These are phyloP conservation scores for Cutaneotrichosporon mucoides DNA, from an alignment of 1,284 basidiomycete genomes.

Conservation along the genomic window DNA sequence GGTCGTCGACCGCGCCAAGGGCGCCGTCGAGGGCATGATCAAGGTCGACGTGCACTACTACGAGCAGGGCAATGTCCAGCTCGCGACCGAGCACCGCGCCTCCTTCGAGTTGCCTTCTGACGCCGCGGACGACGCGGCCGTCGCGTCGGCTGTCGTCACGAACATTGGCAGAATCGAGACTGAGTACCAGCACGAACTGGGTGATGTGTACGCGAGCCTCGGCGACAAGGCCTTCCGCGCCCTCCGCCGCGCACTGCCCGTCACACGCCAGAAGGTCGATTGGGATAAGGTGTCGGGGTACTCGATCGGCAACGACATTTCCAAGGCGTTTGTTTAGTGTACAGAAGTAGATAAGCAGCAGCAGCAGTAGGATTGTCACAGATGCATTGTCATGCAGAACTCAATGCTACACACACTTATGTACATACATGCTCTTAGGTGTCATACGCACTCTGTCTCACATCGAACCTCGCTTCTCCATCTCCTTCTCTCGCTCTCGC, in stretches of 20 bases:
- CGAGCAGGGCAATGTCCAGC: conserved; percentile 92
- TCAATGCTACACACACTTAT: too few species aligned
- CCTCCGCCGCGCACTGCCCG: conserved; percentile 76
- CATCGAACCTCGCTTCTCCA: too few species aligned
- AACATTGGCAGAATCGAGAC: conserved; percentile 73
- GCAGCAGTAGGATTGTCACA: not conserved
- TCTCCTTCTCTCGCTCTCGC: too few species aligned
- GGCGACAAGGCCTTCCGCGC: conserved; percentile 83
- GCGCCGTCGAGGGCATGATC: conserved; percentile 56
- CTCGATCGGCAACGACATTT: conserved; percentile 76
- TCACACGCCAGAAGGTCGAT: conserved; percentile 88
- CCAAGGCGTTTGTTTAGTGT: conserved; percentile 39
- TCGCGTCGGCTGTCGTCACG: conserved; percentile 60
- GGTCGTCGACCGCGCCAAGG: conserved; percentile 47
- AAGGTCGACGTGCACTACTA: conserved; percentile 89
- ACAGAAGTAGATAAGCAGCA: not conserved
- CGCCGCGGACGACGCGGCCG: conserved; percentile 52
- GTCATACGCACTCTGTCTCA: too few species aligned
- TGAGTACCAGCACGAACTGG: conserved; percentile 74
- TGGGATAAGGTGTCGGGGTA: conserved; percentile 89
- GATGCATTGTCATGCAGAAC: not conserved
- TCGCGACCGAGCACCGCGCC: conserved; percentile 67
- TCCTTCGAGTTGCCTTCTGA: conserved; percentile 63
- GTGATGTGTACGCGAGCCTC: conserved; percentile 76
- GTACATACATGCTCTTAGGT: too few species aligned